Conservation (phyloP, 345 rosid species). For the Pistacia vera region DNA sequence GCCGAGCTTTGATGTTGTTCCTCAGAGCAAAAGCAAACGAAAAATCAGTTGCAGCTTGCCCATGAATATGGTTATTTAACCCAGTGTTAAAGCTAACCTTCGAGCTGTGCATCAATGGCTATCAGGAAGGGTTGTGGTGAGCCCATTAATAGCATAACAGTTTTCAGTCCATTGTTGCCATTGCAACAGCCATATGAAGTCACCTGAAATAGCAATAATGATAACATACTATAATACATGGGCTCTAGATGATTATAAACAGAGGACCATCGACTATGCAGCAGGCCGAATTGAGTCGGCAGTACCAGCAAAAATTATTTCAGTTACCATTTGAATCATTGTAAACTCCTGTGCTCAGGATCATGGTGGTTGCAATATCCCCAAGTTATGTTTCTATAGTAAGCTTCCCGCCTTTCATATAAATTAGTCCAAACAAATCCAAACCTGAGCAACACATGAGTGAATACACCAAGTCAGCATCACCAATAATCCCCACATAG, state of each 20-base stretch:
- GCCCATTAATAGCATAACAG: neutral
- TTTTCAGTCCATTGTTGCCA: neutral
- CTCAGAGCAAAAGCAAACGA: neutral
- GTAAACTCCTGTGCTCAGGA: too few relatives aligned
- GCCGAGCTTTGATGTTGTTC: neutral
- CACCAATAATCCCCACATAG: constrained; percentile 78
- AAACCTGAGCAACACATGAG: neutral
- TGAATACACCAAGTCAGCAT: neutral
- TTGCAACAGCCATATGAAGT: neutral
- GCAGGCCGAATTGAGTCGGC: neutral
- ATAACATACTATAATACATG: too few relatives aligned
- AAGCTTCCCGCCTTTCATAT: neutral
- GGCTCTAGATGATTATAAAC: too few relatives aligned
- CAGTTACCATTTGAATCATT: neutral
- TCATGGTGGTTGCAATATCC: neutral
- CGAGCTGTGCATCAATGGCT: neutral
- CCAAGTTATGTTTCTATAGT: neutral
- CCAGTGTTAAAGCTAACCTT: neutral
- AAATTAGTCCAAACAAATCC: neutral
- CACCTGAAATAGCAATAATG: neutral
- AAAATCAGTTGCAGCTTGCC: neutral
- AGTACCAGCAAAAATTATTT: neutral
- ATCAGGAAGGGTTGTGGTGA: neutral
- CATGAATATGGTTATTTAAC: neutral
- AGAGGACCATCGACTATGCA: neutral